Percentiles rank a stretch among this genome's conserved stretches.
phyloP scores from a whole-genome alignment of 805 yeast species.

The Wickerhamomyces silvicola region DNA sequence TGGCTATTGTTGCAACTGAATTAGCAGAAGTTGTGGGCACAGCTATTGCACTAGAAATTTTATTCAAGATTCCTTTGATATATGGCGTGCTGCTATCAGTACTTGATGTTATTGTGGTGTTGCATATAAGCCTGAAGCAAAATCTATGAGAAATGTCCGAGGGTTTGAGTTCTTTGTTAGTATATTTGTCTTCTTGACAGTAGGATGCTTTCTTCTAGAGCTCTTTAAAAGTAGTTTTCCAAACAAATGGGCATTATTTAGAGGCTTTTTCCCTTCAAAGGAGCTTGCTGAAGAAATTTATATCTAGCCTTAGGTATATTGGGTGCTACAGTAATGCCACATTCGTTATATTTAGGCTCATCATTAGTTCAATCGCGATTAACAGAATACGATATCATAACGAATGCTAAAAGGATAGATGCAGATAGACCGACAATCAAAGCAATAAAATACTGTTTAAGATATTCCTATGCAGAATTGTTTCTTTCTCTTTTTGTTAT shows the following conservation, averaged over 20 bases:
- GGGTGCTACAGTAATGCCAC: conserved; percentile 97
- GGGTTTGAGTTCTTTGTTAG: conserved; percentile 75
- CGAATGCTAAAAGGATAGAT: conserved; percentile 37
- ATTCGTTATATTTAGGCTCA: conserved; percentile 76
- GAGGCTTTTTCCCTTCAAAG: conserved; percentile 69
- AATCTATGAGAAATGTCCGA: conserved; percentile 68
- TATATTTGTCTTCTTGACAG: conserved; percentile 63
- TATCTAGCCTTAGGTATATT: conserved; percentile 76
- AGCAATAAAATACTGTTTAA: conserved; percentile 75
- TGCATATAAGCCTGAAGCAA: conserved; percentile 72
- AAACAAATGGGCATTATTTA: conserved; percentile 42
- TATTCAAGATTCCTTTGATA: conserved; percentile 66
- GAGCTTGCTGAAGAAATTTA: conserved; percentile 51
- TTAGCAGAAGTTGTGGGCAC: conserved; percentile 93
- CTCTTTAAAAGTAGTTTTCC: conserved; percentile 53
- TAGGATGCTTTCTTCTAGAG: conserved; percentile 68
- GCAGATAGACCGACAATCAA: conserved; percentile 66
- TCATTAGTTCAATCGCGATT: conserved; percentile 84
- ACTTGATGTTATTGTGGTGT: conserved; percentile 74
- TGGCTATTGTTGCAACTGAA: conserved; percentile 89
- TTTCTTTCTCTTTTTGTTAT: conserved; percentile 77
- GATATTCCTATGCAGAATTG: conserved; percentile 75
- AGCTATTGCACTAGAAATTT: conserved; percentile 75
- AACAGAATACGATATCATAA: conserved; percentile 60
- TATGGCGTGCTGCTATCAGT: conserved; percentile 77